phyloP scores from a whole-genome alignment of 306 rosid species.

The Cyclanthera cordifolia region DNA sequence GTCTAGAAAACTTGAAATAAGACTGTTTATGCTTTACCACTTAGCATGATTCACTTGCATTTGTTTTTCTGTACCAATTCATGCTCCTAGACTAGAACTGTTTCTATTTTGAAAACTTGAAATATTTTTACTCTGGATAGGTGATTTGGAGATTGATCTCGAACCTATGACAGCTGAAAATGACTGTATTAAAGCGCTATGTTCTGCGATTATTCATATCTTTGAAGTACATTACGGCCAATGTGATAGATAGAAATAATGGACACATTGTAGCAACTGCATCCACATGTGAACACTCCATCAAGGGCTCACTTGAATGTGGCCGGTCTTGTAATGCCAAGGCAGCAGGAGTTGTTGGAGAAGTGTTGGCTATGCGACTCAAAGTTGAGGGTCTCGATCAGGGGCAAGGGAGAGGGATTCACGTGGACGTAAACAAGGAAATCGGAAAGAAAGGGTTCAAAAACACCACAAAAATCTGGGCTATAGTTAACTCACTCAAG shows the following conservation, averaged over 20 bases:
- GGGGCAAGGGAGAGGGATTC: slow-evolving; percentile 80
- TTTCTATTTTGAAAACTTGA: not conserved
- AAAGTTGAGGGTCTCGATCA: slow-evolving; percentile 73
- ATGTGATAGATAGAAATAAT: slow-evolving; percentile 60
- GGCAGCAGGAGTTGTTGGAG: slow-evolving; percentile 77
- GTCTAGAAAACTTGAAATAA: too few species aligned
- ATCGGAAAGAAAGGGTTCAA: slow-evolving; percentile 78
- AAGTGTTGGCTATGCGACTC: slow-evolving; percentile 79
- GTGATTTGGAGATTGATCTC: not conserved
- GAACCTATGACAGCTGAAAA: slow-evolving; percentile 3
- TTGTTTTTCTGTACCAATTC: not conserved
- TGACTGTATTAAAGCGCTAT: slow-evolving; percentile 60
- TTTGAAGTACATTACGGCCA: slow-evolving; percentile 75
- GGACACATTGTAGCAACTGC: slow-evolving; percentile 65
- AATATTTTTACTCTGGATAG: not conserved
- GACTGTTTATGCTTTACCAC: too few species aligned
- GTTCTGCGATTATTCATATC: slow-evolving; percentile 81
- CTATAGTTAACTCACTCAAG: slow-evolving; percentile 64
- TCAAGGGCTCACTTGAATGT: slow-evolving; percentile 74
- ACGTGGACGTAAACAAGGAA: slow-evolving; percentile 58
- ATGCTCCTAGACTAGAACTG: not conserved
- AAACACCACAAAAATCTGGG: slow-evolving; percentile 79
- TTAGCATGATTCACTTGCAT: too few species aligned
- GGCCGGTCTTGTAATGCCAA: slow-evolving; percentile 81
- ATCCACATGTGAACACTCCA: slow-evolving; percentile 61